Evolutionary conservation across 1,284 basidiomycete genomes (phyloP), one percentile per base, ranked within the genome.

Genomic region (Microbotryomycetes sp.): DNA sequence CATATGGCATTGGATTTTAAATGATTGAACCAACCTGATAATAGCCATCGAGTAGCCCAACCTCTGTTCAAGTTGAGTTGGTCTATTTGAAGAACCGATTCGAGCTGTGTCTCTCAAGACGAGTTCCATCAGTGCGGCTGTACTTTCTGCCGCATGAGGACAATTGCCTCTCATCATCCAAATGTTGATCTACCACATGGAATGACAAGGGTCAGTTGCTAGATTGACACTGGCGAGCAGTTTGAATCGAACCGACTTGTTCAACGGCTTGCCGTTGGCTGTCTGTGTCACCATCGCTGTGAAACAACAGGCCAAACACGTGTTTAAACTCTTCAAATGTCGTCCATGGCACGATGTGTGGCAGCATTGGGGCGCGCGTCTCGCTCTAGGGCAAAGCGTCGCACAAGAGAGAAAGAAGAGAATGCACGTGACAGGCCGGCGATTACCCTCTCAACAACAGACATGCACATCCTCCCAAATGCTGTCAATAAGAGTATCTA

Each of bases 11-110:
- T n/a, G n/a, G n/a, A n/a, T n/a, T n/a, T n/a, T n/a, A n/a, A n/a
- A n/a, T n/a, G n/a, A n/a, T n/a, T n/a, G n/a, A 22, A 59, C 67
- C 30, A 36, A 70, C 64, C 92, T 81, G 65, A 93, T 87, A 12
- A 80, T 63, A 0, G 78, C 75, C 72, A 94, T 80, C 0, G 89
- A 85, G 30, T 86, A 80, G 7, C 86, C 84, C 75, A 93, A 70
- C 25, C 79, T 72, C 31, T 70, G 55, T 46, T 66, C 60, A 23
- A 52, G 46, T 1, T 58, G 49, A 16, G 62, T 63, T 12, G 26
- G 42, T 7, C 49, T 54, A 1, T 48, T 22, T 4, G 62, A 50
- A 3, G 61, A 49, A 16, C 54, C 29, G 23, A 51, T 60, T 6
- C 51, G 55, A 4, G 50, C 58, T 3, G 62, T 25, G 31, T 69